Base-by-base conservation (phyloP, 192 early-diverging fungal species). In the Entrophospora sp. region DNA sequence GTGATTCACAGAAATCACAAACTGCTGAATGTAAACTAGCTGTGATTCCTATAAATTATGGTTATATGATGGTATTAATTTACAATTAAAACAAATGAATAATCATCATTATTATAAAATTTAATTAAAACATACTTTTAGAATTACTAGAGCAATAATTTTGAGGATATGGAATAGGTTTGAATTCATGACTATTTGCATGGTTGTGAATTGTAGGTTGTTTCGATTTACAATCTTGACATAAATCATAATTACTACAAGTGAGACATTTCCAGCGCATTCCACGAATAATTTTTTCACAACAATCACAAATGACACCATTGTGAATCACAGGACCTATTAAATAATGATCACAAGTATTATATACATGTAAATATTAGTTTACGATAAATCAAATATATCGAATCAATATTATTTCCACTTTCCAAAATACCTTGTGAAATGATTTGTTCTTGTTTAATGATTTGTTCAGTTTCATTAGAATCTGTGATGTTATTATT, bases 1-100 rank as follows among this genome's bases (percentile, higher is more conserved):
- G 52, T 13, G 67, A 70, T 10, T 71, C 68, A 71, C 87, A 89
- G 57, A 76, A 75, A 59, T 85, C 81, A 65, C 87, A 89, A 30
- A 56, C 61, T 8, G 74, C 73, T 8, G 28, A 46, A 32, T 71
- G 76, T 13, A 34, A 27, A 32, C 56, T 52, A 5, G n/a, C 24
- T 27, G 24, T 14, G 37, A 32, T 27, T 51, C 13, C 16, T 43
- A 40, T 20, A 56, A 31, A 40, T 43, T 40, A 36, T 32, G 13
- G 31, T 25, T 28, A 46, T 56, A n/a, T 7, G 45, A 35, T 13
- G 44, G 16, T 32, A 30, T 30, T 20, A 32, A 32, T 43, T 32
- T 38, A 25, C 49, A 48, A 28, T 35, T 30, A 42, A 28, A 38
- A 22, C 24, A 36, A 62, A 22, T 18, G 10, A 40, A 38, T 8